Percentiles rank a stretch among this genome's conserved stretches.
Evolutionary conservation across 495 filamentous ascomycete genomes (phyloP).

Genomic region (Aspergillus sparsus): DNA sequence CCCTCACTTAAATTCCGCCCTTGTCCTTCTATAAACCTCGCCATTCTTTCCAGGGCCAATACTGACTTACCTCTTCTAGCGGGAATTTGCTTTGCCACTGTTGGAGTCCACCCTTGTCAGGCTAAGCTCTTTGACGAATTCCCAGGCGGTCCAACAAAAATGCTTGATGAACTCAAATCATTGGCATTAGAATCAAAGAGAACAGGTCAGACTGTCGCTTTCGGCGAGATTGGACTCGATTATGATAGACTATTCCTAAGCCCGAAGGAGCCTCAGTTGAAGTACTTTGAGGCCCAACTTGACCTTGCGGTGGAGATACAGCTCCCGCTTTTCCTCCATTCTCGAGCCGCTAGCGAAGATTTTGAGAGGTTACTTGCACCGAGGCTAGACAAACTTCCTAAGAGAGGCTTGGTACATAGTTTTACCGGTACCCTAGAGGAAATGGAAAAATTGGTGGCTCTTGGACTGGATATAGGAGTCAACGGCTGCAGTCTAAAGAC

Average conservation of each 20-base stretch:
- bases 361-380: conserved; percentile 67
- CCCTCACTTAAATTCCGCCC: not conserved
- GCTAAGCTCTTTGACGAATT: conserved; percentile 66
- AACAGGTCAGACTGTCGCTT: conserved; percentile 66
- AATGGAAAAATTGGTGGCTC: conserved; percentile 70
- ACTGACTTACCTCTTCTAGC: conserved; percentile 46
- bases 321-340: conserved; percentile 88
- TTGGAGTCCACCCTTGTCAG: conserved; percentile 91
- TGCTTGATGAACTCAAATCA: conserved; percentile 60
- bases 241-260: conserved; percentile 87
- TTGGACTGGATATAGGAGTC: conserved; percentile 80
- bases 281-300: conserved; percentile 80
- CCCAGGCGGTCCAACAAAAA: conserved; percentile 53
- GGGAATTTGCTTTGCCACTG: conserved; percentile 79
- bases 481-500: conserved; percentile 95
- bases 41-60: not conserved
- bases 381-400: conserved; percentile 58
- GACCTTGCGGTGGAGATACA: conserved; percentile 75
- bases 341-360: conserved; percentile 76
- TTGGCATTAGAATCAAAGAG: conserved; percentile 53
- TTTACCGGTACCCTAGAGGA: conserved; percentile 87
- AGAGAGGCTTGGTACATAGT: conserved; percentile 80
- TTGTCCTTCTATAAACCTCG: not conserved
- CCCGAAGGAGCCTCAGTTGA: conserved; percentile 72
- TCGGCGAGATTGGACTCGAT: conserved; percentile 95